Conservation (phyloP, 2,329 filamentous ascomycete species). For the Zymoseptoria brevis region DNA sequence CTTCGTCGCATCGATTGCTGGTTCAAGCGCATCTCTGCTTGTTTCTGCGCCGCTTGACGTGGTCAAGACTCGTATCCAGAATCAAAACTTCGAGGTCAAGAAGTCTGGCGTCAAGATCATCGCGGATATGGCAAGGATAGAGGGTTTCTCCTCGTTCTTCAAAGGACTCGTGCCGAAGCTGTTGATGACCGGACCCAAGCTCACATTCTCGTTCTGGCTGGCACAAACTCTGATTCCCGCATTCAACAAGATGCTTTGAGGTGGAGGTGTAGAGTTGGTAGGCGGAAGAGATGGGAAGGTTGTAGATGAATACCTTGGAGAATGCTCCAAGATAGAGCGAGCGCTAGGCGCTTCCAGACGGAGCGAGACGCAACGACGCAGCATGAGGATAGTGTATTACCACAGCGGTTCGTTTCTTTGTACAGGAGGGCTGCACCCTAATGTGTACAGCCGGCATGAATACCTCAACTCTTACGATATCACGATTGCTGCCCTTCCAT, state of each 20-base stretch:
- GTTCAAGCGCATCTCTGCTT: slow-evolving; percentile 87
- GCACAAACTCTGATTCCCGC: slow-evolving; percentile 95
- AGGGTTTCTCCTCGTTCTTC: slow-evolving; percentile 84
- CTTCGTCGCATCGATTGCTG: slow-evolving; percentile 91
- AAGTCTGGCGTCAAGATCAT: slow-evolving; percentile 90
- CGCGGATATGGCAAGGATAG: slow-evolving; percentile 84
- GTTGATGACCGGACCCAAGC: slow-evolving; percentile 96
- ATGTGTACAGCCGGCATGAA: neutral
- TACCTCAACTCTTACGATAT: neutral
- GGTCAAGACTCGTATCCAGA: slow-evolving; percentile 97
- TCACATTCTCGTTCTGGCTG: slow-evolving; percentile 99
- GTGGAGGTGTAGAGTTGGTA: neutral
- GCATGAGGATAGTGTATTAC: neutral
- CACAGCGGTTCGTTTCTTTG: neutral
- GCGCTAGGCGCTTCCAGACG: neutral
- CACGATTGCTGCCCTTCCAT: neutral
- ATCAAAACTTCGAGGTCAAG: slow-evolving; percentile 96
- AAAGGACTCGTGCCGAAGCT: slow-evolving; percentile 96
- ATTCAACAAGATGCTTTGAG: slow-evolving; percentile 62
- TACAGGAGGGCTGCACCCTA: neutral
- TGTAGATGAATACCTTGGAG: neutral
- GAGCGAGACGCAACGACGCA: neutral
- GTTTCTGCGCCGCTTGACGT: slow-evolving; percentile 96
- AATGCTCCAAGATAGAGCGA: neutral
- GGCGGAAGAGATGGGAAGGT: neutral